Evolutionary conservation across 306 rosid species (phyloP).

Genomic region (Acacia confusa): DNA sequence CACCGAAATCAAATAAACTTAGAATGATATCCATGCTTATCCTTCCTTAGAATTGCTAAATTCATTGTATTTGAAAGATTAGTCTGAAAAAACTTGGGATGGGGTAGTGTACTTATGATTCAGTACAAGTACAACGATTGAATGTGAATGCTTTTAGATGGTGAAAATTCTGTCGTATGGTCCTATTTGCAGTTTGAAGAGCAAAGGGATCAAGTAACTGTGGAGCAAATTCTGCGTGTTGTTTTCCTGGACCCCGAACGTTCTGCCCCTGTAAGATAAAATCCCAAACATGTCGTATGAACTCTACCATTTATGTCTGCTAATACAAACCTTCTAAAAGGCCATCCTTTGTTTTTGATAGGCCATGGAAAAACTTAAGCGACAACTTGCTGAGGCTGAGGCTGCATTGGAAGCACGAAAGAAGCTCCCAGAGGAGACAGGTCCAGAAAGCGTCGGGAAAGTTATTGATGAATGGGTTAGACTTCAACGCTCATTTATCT

Average conservation of each 20-base stretch:
- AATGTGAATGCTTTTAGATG: not conserved
- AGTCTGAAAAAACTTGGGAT: not conserved
- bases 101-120: not conserved
- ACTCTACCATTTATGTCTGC: not conserved
- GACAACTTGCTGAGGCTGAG: constrained; percentile 89
- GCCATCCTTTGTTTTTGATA: constrained; percentile 26
- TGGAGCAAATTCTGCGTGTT: constrained; percentile 90
- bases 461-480: constrained; percentile 99
- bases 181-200: constrained; percentile 75
- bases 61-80: not conserved
- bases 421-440: constrained; percentile 77
- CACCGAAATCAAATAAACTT: not conserved
- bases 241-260: constrained; percentile 84
- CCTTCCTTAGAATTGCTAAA: not conserved
- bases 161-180: constrained; percentile 24
- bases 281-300: not conserved
- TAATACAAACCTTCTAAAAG: not conserved
- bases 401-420: constrained; percentile 77
- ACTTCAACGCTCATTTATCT: constrained; percentile 38
- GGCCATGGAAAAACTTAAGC: constrained; percentile 84
- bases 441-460: constrained; percentile 76
- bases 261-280: constrained; percentile 64
- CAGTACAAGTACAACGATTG: not conserved
- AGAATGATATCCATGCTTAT: not conserved
- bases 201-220: constrained; percentile 84